Base-by-base conservation (phyloP, 164 flowering plant genomes). In the Vitis rotundifolia region DNA sequence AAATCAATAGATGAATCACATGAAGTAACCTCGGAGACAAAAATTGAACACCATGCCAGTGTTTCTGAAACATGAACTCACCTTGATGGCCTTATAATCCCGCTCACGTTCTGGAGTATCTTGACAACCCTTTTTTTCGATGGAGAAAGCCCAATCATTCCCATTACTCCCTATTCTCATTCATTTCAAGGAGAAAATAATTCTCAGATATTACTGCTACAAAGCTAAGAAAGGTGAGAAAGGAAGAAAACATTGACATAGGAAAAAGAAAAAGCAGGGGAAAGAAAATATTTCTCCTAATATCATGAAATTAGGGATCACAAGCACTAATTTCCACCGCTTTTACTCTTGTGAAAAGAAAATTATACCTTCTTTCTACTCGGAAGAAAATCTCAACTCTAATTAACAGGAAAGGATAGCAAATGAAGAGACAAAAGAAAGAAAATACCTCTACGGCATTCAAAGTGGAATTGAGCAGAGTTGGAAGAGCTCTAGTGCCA, bases 71-170 rank as follows among this genome's bases (percentile, higher is more conserved):
- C 47, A 64, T 14, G 9, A 57, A 15, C 73, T 61, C 61, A 86
- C 90, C 92, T 85, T 49, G 90, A 82, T 65, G 92, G 90, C 68
- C 58, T 86, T 14, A 88, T 71, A 15, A 86, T 77, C 18, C 92
- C 92, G 63, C 79, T 79, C 12, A 79, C 81, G 22, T 85, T 82
- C 48, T 70, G 73, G 44, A 88, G 87, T 63, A 88, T 88, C 68
- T 83, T 82, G 67, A 83, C 71, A 11, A 75, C 67, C 64, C 78
- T 80, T 70, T 85, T 83, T 78, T 85, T 88, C 0, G 88, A 77
- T 47, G 81, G 83, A 22, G 79, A 73, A 51, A 86, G 86, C 59
- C 82, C 49, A 59, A 83, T 37, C 54, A 82, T 13, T 59, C 85
- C 83, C 22, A 86, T 78, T 58, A 80, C 50, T 28, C 64, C 78